Evolutionary conservation across 2,329 filamentous ascomycete species (phyloP), one percentile per base, ranked within the genome.

Genomic region (Stenocarpella maydis): DNA sequence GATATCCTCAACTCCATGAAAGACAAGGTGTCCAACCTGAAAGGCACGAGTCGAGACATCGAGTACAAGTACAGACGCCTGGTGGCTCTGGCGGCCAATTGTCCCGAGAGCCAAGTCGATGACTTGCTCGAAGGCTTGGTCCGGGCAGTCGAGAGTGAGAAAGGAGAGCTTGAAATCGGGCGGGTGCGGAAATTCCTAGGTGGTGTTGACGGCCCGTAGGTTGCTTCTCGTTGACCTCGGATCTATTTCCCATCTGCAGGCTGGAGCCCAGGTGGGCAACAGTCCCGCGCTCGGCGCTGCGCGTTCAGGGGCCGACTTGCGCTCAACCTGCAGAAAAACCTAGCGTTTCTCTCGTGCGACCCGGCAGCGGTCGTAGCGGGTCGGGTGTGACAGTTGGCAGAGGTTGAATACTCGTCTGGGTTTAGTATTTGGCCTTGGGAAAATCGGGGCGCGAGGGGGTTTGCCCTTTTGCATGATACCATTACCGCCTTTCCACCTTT

Each of bases 51-150:
- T 74, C 91, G 90, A 5, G 94, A 97, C 66, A 85, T 97, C 4
- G 95, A 97, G 76, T 85, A 91, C 73, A 94, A 96, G 80, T 98
- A 98, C 78, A 88, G 94, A 31, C 92, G 91, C 73, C 93, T 98
- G 37, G 94, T 99, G 28, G 90, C 92, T 66, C 83, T 98, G 15
- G 98, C 95, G 77, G 97, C 94, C 0, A 90, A 90, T 10, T 92
- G 95, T 41, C 86, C 89, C 0, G 94, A 97, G 71, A 85, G 86
- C 10, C 88, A 93, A 69, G 92, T 98, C 17, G 96, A 98, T 74
- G 88, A 88, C 69, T 88, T 94, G 64, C 85, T 98, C 0, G 92
- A 94, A 65, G 90, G 90, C 3, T 83, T 99, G 52, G 88, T 97
- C 55, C 90, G 93, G 72, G 96, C 96, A 2, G 92, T 98, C 3